Conservation (phyloP, 345 rosid species). For the Arabis alpina region DNA sequence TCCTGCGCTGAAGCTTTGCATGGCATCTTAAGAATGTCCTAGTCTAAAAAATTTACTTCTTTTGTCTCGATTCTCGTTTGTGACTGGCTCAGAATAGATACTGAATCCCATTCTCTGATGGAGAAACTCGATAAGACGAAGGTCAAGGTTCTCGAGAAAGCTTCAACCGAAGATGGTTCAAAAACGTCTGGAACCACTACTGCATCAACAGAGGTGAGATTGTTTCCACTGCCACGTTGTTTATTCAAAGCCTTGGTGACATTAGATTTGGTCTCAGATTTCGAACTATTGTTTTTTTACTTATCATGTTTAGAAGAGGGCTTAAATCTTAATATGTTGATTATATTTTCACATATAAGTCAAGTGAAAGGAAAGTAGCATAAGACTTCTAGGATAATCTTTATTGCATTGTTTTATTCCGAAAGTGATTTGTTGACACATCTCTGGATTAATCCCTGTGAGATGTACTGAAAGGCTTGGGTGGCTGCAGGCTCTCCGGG, state of each 20-base stretch:
- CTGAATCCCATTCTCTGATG: constrained; percentile 65
- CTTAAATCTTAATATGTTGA: background rate
- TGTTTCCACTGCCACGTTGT: constrained; percentile 1
- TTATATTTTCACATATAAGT: background rate
- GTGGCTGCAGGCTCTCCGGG: constrained; percentile 64
- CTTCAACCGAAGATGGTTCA: constrained; percentile 44
- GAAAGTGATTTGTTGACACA: constrained; percentile 8
- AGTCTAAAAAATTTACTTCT: constrained; percentile 29
- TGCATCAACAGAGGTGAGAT: constrained; percentile 60
- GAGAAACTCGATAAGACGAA: constrained; percentile 64
- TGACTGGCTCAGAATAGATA: constrained; percentile 83
- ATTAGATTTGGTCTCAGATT: constrained; percentile 18
- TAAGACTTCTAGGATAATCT: background rate
- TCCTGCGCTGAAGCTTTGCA: background rate
- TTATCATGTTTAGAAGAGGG: constrained; percentile 1
- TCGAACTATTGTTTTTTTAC: constrained; percentile 2
- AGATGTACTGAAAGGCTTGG: constrained; percentile 26
- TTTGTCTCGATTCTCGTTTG: constrained; percentile 37
- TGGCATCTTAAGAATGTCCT: constrained; percentile 1
- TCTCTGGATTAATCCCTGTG: constrained; percentile 20
- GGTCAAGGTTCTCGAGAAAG: constrained; percentile 46
- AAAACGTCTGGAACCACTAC: constrained; percentile 47
- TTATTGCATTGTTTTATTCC: constrained; percentile 15
- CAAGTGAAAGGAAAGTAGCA: background rate
- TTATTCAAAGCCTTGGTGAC: background rate